A percentile compares a stretch with the other conserved stretches of the same genome.
phyloP scores from a whole-genome alignment of 2,329 filamentous ascomycete species.

The Aspergillus fumigatiaffinis region DNA sequence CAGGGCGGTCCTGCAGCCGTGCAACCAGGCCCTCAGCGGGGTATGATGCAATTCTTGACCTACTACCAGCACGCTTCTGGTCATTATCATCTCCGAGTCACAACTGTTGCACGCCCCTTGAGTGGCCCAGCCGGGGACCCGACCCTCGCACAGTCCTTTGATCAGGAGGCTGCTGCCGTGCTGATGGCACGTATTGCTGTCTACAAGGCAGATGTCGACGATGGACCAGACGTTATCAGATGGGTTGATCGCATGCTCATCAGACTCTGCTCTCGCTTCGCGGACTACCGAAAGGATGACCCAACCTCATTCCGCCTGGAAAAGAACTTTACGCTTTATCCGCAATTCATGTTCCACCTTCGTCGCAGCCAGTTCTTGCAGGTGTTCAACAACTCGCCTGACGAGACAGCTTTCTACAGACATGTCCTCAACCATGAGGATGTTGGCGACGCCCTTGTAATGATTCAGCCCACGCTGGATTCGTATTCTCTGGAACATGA shows the following conservation, averaged over 20 bases:
- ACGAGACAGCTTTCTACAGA: slow-evolving; percentile 98
- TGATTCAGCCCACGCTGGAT: slow-evolving; percentile 97
- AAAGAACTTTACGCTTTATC: slow-evolving; percentile 98
- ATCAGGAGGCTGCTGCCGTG: slow-evolving; percentile 95
- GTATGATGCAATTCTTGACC: slow-evolving; percentile 96
- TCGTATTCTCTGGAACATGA: slow-evolving; percentile 97
- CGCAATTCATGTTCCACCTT: slow-evolving; percentile 99
- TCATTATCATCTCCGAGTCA: slow-evolving; percentile 92
- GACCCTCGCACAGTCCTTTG: slow-evolving; percentile 92
- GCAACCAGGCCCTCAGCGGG: slow-evolving; percentile 82
- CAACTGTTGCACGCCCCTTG: slow-evolving; percentile 84
- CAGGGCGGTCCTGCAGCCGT: slow-evolving; percentile 83
- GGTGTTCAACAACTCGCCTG: slow-evolving; percentile 98
- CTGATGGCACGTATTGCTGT: slow-evolving; percentile 99
- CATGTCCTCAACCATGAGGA: slow-evolving; percentile 97
- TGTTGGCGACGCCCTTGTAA: slow-evolving; percentile 91
- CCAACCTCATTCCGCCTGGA: slow-evolving; percentile 94
- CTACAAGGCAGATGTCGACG: slow-evolving; percentile 97
- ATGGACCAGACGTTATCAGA: slow-evolving; percentile 93
- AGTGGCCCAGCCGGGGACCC: slow-evolving; percentile 93
- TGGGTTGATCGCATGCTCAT: slow-evolving; percentile 99
- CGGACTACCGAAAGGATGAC: slow-evolving; percentile 97
- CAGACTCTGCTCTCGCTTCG: slow-evolving; percentile 89
- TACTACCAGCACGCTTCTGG: slow-evolving; percentile 98
- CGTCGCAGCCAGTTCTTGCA: slow-evolving; percentile 95